These are phyloP conservation scores for Thraustochytrium striatum DNA, from an alignment of 352 stramenopile species.

Conservation along the genomic window DNA sequence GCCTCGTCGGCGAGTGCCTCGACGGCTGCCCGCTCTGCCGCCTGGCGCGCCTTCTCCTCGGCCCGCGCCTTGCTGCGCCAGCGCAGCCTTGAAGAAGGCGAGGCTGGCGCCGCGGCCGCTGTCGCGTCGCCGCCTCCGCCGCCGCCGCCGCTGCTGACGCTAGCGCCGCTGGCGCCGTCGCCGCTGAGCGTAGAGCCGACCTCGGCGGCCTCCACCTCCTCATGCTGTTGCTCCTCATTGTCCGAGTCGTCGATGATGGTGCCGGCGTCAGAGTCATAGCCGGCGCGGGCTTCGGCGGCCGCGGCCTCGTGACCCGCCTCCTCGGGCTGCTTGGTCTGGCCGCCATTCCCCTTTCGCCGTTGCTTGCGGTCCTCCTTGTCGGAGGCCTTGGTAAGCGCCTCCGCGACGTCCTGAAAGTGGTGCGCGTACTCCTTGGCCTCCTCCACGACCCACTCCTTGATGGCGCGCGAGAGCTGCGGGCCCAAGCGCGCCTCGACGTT, in stretches of 20 bases:
- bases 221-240: neutral
- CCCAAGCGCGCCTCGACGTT: conserved; percentile 39
- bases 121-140: neutral
- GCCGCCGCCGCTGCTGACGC: neutral
- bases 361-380: neutral
- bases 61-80: neutral
- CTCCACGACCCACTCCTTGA: neutral
- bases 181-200: neutral
- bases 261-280: neutral
- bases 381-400: neutral
- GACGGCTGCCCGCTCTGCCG: neutral
- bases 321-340: neutral
- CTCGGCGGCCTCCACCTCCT: neutral
- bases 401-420: neutral
- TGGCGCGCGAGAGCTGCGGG: neutral
- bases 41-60: no score
- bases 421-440: neutral
- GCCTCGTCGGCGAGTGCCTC: neutral
- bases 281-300: neutral
- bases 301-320: neutral
- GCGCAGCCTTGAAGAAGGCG: neutral
- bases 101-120: no score
- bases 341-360: neutral
- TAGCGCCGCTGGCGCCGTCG: neutral
- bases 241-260: neutral